phyloP scores from a whole-genome alignment of 2,329 filamentous ascomycete species.

The Pseudocercospora fuligena region DNA sequence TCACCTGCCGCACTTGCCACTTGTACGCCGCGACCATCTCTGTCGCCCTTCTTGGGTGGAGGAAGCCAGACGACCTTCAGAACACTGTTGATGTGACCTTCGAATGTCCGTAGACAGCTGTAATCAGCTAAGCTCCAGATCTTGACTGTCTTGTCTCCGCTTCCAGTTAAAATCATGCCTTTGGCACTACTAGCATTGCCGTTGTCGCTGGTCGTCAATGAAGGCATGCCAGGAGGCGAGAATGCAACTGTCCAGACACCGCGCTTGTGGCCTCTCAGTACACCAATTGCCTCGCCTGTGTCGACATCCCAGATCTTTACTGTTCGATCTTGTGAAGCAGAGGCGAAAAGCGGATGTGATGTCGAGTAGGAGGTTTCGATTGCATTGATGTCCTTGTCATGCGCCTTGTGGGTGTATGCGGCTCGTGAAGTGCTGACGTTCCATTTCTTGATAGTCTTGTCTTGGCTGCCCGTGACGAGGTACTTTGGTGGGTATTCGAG shows the following conservation, averaged over 20 bases:
- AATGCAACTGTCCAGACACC: constrained; percentile 97
- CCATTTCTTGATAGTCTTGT: constrained; percentile 95
- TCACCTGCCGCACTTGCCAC: constrained; percentile 90
- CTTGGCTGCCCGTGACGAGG: constrained; percentile 89
- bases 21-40: constrained; percentile 64
- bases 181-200: constrained; percentile 67
- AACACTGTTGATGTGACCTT: constrained; percentile 94
- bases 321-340: constrained; percentile 93
- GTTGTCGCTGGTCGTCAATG: constrained; percentile 71
- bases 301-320: constrained; percentile 96
- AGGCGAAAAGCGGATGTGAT: constrained; percentile 81
- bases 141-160: constrained; percentile 94
- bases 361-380: constrained; percentile 73
- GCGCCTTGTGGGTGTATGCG: constrained; percentile 87
- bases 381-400: constrained; percentile 98
- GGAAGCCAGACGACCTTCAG: constrained; percentile 90
- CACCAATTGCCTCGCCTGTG: constrained; percentile 87
- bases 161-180: constrained; percentile 85
- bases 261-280: constrained; percentile 87
- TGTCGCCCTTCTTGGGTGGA: constrained; percentile 46
- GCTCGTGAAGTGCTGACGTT: constrained; percentile 69
- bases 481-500: constrained; percentile 81
- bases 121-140: constrained; percentile 94
- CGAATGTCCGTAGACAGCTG: constrained; percentile 88
- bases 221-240: constrained; percentile 76